Base-by-base conservation (phyloP, 169 alveolate genomes). In the Babesia bigemina region DNA sequence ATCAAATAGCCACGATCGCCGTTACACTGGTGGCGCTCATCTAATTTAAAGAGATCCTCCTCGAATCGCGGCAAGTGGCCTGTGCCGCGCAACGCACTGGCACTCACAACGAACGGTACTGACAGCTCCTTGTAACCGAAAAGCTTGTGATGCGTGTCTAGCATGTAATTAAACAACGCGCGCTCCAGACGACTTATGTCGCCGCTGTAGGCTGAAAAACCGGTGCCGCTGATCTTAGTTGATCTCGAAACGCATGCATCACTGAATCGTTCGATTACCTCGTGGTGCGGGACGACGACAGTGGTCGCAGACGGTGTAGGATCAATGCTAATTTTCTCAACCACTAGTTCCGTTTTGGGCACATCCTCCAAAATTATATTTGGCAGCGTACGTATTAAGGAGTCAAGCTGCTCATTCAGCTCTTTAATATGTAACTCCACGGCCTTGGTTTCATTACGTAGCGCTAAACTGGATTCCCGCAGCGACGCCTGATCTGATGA, bases 21-120 rank as follows among this genome's bases (percentile, higher is more conserved):
- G 72, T 77, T 56, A 44, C 75, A 70, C 56, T 63, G 81, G 75
- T 86, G 85, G 39, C 85, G 62, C 19, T 75, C 55, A 47, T 82
- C 85, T 70, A 90, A 66, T 78, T 86, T 77, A 75, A 79, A 90
- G 52, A 90, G 75, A 70, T 90, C 87, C 13, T 90, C 78, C 76
- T 90, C 91, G 55, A 90, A 90, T 44, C 81, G 75, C n/a, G 92
- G 94, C 79, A 90, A 60, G 69, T 90, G 94, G 0, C 91, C 92
- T 12, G 92, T 90, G 21, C 48, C 66, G 16, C 53, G 36, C 67
- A 90, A 59, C n/a, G 90, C 79, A n/a, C 78, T 60, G 57, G 69
- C 69, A 16, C 75, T 26, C 56, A 84, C 90, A 44, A 86, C 70
- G 48, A 79, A 81, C 29, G 94, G 94, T 22, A 90, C 73, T 22